Conservation (phyloP, 495 filamentous ascomycete species). For the Cryomyces antarcticus region DNA sequence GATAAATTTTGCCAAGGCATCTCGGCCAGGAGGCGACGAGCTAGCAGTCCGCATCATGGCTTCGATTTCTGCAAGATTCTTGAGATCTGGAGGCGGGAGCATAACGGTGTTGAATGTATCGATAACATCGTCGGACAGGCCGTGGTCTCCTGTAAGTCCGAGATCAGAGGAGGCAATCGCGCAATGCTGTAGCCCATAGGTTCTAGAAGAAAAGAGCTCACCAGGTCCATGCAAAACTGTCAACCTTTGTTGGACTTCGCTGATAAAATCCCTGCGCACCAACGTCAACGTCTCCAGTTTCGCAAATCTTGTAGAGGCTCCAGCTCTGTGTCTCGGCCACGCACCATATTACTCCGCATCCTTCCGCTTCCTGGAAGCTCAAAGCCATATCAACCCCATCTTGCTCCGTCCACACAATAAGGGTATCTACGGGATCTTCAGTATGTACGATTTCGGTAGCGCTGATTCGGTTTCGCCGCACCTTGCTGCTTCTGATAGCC, state of each 20-base stretch:
- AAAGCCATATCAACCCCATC: slow-evolving; percentile 89
- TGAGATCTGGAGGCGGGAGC: slow-evolving; percentile 59
- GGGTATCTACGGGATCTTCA: slow-evolving; percentile 42
- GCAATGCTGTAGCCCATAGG: background rate
- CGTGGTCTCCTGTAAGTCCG: slow-evolving; percentile 41
- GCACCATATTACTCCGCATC: slow-evolving; percentile 82
- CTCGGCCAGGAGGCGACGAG: slow-evolving; percentile 53
- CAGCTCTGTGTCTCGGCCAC: background rate
- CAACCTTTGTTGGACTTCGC: slow-evolving; percentile 54
- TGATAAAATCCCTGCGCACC: slow-evolving; percentile 70
- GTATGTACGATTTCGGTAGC: background rate
- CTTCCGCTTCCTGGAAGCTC: slow-evolving; percentile 94
- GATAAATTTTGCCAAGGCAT: slow-evolving; percentile 76
- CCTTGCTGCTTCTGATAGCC: slow-evolving; percentile 98
- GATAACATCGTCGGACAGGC: slow-evolving; percentile 69
- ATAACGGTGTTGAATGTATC: slow-evolving; percentile 47
- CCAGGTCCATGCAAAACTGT: slow-evolving; percentile 27
- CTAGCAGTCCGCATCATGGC: slow-evolving; percentile 56
- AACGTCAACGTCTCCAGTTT: background rate
- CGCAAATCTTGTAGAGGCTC: too few relatives aligned
- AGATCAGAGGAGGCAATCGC: background rate
- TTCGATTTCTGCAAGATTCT: slow-evolving; percentile 65
- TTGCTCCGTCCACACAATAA: slow-evolving; percentile 92
- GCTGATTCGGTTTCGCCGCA: slow-evolving; percentile 20
- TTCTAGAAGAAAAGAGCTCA: slow-evolving; percentile 9